phyloP scores from a whole-genome alignment of 2,329 filamentous ascomycete species.

The Penicillium sp. region DNA sequence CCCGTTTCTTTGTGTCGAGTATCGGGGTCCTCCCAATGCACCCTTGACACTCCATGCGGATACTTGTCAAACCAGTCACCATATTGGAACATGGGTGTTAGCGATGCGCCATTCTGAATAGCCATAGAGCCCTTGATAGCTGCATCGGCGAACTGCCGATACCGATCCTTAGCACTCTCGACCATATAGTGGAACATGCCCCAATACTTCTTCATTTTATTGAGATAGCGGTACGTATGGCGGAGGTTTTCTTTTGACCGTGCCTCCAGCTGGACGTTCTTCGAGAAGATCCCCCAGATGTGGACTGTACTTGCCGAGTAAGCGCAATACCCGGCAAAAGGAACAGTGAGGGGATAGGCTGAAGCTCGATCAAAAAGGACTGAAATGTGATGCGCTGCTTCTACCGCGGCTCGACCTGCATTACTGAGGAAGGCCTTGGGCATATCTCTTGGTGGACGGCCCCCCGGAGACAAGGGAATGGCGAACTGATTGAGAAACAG shows the following conservation, averaged over 20 bases:
- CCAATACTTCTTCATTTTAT: conserved; percentile 97
- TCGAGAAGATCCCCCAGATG: conserved; percentile 85
- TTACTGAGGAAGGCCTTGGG: conserved; percentile 75
- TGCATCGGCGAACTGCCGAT: conserved; percentile 80
- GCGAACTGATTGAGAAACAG: conserved; percentile 89
- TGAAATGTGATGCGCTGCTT: conserved; percentile 83
- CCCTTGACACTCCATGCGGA: conserved; percentile 81
- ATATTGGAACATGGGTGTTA: conserved; percentile 79
- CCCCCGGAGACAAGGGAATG: conserved; percentile 64
- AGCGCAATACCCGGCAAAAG: conserved; percentile 91
- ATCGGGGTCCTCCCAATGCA: conserved; percentile 77
- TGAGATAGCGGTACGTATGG: conserved; percentile 84
- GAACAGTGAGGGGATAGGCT: conserved; percentile 76
- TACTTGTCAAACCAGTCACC: conserved; percentile 97
- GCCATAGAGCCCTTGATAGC: conserved; percentile 60
- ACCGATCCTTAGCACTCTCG: conserved; percentile 86
- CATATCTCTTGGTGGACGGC: conserved; percentile 64
- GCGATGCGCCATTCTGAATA: conserved; percentile 33
- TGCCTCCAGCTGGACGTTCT: conserved; percentile 70
- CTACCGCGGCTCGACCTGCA: conserved; percentile 71
- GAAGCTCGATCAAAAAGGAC: conserved; percentile 77
- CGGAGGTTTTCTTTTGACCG: conserved; percentile 79
- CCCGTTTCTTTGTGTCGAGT: conserved; percentile 70
- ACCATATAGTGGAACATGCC: conserved; percentile 98
- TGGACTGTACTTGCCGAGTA: conserved; percentile 95